A percentile compares a stretch with the other conserved stretches of the same genome.
phyloP scores from a whole-genome alignment of 805 yeast species.

The Isabelozyma heimii region DNA sequence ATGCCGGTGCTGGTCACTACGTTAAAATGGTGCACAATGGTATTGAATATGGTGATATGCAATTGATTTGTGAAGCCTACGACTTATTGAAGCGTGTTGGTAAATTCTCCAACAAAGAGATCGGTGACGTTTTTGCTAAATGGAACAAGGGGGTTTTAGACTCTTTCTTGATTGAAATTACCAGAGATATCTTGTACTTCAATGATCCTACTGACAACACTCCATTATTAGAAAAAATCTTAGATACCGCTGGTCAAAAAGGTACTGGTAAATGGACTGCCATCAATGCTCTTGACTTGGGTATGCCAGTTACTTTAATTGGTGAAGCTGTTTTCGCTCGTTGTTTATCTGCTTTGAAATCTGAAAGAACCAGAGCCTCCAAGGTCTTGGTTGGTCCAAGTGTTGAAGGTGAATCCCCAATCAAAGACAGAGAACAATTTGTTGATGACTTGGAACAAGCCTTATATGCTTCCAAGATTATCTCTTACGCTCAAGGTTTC shows the following conservation, averaged over 20 bases:
- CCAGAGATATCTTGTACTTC: slow-evolving; percentile 89
- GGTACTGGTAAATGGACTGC: slow-evolving; percentile 99
- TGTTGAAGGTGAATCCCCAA: slow-evolving; percentile 54
- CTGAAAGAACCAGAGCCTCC: slow-evolving; percentile 87
- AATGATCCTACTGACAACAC: slow-evolving; percentile 83
- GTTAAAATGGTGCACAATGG: slow-evolving; percentile 99
- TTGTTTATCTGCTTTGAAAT: slow-evolving; percentile 89
- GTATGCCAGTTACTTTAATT: slow-evolving; percentile 96
- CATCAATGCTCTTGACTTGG: slow-evolving; percentile 93
- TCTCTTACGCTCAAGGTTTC: slow-evolving; percentile 99
- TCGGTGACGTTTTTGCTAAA: slow-evolving; percentile 83
- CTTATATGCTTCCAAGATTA: slow-evolving; percentile 95
- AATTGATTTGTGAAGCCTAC: slow-evolving; percentile 96
- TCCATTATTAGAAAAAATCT: slow-evolving; percentile 93
- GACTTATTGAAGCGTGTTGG: slow-evolving; percentile 94
- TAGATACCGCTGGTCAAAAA: slow-evolving; percentile 98
- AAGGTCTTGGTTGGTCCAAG: slow-evolving; percentile 76
- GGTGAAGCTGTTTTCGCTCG: slow-evolving; percentile 99
- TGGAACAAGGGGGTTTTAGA: slow-evolving; percentile 99
- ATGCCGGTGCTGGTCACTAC: slow-evolving; percentile 98
- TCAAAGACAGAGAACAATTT: slow-evolving; percentile 77
- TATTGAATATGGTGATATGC: slow-evolving; percentile 99
- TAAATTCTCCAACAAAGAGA: slow-evolving; percentile 85
- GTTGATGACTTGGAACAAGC: slow-evolving; percentile 97
- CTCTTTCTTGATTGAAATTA: slow-evolving; percentile 94